Conservation (phyloP, 768 basidiomycete genomes). For the Paxillus rubicundulus region DNA sequence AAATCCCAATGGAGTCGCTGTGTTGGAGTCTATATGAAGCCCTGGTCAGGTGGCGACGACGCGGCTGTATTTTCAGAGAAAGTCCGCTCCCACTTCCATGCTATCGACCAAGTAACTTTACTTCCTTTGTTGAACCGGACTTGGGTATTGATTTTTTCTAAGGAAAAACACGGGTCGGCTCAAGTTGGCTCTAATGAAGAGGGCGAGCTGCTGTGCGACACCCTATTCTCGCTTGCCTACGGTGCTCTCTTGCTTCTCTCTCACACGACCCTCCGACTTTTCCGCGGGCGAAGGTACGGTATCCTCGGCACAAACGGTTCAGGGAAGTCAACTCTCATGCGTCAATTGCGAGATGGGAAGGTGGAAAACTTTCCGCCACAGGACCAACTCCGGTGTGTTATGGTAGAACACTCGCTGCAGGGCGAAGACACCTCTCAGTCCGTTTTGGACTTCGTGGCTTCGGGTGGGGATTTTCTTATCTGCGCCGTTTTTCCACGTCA, state of each 20-base stretch:
- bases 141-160: slow-evolving; percentile 9
- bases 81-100: slow-evolving; percentile 69
- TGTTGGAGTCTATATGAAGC: slow-evolving; percentile 64
- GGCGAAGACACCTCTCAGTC: slow-evolving; percentile 84
- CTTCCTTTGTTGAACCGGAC: slow-evolving; percentile 1
- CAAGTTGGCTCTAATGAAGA: slow-evolving; percentile 53
- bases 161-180: slow-evolving; percentile 58
- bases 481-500: background rate
- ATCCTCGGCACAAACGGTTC: slow-evolving; percentile 96
- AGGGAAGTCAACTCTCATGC: slow-evolving; percentile 95
- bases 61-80: slow-evolving; percentile 55
- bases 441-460: slow-evolving; percentile 87
- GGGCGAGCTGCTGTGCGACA: slow-evolving; percentile 87
- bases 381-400: slow-evolving; percentile 81
- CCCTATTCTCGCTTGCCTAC: slow-evolving; percentile 93
- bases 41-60: slow-evolving; percentile 63
- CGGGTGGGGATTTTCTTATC: slow-evolving; percentile 48
- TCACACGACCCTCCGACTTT: slow-evolving; percentile 85
- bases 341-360: slow-evolving; percentile 92
- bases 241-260: slow-evolving; percentile 92
- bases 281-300: slow-evolving; percentile 91
- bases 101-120: slow-evolving; percentile 62
- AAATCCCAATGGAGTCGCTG: slow-evolving; percentile 62
- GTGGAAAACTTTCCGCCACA: slow-evolving; percentile 95
- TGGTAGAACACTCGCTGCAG: slow-evolving; percentile 97